phyloP scores from a whole-genome alignment of 108 stramenopile species.

The Nitzschia sp. region DNA sequence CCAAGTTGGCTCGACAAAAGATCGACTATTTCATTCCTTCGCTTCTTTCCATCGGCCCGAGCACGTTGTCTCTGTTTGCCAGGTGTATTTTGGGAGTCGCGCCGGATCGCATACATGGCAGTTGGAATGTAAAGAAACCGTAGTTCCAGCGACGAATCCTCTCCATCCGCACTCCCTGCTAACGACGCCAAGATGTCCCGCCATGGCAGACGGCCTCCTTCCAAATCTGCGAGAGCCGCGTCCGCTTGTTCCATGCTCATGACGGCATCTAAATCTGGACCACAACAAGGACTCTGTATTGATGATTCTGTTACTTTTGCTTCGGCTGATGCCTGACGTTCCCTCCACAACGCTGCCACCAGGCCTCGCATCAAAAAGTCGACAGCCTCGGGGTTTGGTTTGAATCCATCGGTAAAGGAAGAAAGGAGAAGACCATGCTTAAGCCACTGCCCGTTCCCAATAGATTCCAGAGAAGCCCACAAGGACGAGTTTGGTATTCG shows the following conservation, averaged over 20 bases:
- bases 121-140: slow-evolving; percentile 87
- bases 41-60: slow-evolving; percentile 77
- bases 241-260: slow-evolving; percentile 1
- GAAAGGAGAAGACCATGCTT: slow-evolving; percentile 62
- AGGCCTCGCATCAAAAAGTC: slow-evolving; percentile 66
- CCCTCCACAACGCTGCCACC: slow-evolving; percentile 40
- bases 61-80: slow-evolving; percentile 90
- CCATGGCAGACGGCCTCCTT: slow-evolving; percentile 3
- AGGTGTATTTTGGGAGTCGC: slow-evolving; percentile 61
- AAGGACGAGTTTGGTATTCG: neutral
- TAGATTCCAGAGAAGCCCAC: neutral
- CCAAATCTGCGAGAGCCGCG: neutral
- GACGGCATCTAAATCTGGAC: slow-evolving; percentile 39
- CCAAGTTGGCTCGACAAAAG: slow-evolving; percentile 24
- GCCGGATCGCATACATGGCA: slow-evolving; percentile 84
- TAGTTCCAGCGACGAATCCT: slow-evolving; percentile 29
- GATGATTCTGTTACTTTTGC: slow-evolving; percentile 46
- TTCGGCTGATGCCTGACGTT: slow-evolving; percentile 39
- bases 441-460: slow-evolving; percentile 1
- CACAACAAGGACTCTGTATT: slow-evolving; percentile 73
- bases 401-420: slow-evolving; percentile 75
- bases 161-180: neutral
- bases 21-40: slow-evolving; percentile 57
- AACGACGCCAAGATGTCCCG: neutral
- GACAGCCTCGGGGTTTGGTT: slow-evolving; percentile 41